Evolutionary conservation across 164 flowering plant species (phyloP), one percentile per base, ranked within the genome.

Genomic region (Sextonia rubra): DNA sequence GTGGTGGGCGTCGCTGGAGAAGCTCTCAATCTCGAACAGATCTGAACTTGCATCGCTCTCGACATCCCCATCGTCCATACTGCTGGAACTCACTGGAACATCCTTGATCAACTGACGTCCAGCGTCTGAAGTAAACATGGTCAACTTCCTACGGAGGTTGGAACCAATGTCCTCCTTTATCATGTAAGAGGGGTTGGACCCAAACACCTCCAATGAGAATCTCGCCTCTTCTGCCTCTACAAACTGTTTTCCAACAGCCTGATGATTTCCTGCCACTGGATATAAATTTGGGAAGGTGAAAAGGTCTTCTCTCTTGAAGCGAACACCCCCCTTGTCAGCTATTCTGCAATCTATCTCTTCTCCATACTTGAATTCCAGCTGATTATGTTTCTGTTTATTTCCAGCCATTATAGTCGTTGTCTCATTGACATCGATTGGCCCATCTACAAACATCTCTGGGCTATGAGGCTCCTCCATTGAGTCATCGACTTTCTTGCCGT

Each of bases 31-130:
- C 84, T 93, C 98, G 25, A 93, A 93, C 68, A 93, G 73, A 66
- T 93, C 98, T 18, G 98, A 93, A 72, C 98, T 93, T 27, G 90
- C 82, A 71, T 91, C 95, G 25, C 98, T 91, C 29, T 73, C 87
- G 0, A 75, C 71, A 27, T 60, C 30, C 12, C 86, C 91, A 4
- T 78, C 71, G 73, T 70, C 60, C 25, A 60, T 24, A 47, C 58
- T 25, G 73, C 22, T 24, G 4, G 68, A 67, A 61, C 49, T 65
- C 17, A 68, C 73, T 48, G 79, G 74, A 27, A 68, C 73, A n/a
- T 78, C 85, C 61, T 75, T 78, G 15, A 44, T 67, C 26, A 1
- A 25, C 15, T 62, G 68, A 27, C 81, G 80, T 47, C 62, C 74
- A 67, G 77, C 71, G 55, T 82, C 85, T 86, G 89, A 83, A 7